Percentiles rank a stretch among this genome's conserved stretches.
These are phyloP conservation scores for Sugiyamaella chiloensis DNA, from an alignment of 805 yeast genomes.

Conservation along the genomic window DNA sequence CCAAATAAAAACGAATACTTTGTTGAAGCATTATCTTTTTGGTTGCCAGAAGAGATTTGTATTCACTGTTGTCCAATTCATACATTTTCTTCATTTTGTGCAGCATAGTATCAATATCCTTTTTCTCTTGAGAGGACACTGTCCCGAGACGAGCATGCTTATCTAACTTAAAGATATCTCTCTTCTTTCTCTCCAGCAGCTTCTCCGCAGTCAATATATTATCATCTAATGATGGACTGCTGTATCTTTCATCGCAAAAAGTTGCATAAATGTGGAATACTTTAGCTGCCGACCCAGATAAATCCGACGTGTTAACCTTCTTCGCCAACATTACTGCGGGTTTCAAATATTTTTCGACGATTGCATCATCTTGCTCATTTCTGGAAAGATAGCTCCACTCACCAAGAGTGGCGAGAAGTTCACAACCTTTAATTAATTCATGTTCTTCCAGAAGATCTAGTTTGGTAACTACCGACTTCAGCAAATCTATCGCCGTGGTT, in stretches of 20 bases:
- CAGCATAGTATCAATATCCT: background rate
- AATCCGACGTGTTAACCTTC: slow-evolving; percentile 20
- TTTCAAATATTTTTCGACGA: slow-evolving; percentile 56
- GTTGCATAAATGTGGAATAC: slow-evolving; percentile 61
- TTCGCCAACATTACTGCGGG: slow-evolving; percentile 36
- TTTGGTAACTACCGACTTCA: slow-evolving; percentile 36
- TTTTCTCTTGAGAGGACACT: background rate
- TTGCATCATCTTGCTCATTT: slow-evolving; percentile 58
- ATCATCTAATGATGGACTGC: slow-evolving; percentile 42
- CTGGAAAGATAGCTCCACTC: slow-evolving; percentile 72
- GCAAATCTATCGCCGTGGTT: slow-evolving; percentile 52
- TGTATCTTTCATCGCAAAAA: slow-evolving; percentile 67
- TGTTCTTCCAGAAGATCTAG: slow-evolving; percentile 8
- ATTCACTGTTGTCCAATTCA: slow-evolving; percentile 2
- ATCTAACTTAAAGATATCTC: slow-evolving; percentile 42
- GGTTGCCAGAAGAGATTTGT: background rate
- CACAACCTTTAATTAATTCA: slow-evolving; percentile 9
- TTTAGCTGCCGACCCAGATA: slow-evolving; percentile 35
- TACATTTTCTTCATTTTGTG: background rate
- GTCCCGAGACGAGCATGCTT: background rate
- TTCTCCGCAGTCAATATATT: slow-evolving; percentile 42
- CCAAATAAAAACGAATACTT: slow-evolving; percentile 7
- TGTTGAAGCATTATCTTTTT: background rate
- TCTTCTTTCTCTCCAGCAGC: slow-evolving; percentile 34
- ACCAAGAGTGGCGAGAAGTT: slow-evolving; percentile 32